Conservation (phyloP, 2,329 filamentous ascomycete species). For the Didymella pomorum region DNA sequence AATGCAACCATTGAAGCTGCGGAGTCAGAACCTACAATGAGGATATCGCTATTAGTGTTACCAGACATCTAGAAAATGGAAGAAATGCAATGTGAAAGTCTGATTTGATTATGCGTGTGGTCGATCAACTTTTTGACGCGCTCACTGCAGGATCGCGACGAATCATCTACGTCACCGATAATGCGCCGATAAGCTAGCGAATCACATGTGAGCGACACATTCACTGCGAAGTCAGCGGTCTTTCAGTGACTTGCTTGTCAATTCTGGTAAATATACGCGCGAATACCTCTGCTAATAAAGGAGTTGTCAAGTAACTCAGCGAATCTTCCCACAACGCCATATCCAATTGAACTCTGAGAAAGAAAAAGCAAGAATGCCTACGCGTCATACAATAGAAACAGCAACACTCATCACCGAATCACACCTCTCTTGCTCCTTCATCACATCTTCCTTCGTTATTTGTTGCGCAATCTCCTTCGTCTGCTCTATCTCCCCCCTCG, state of each 20-base stretch:
- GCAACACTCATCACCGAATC: neutral
- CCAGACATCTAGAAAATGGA: slow-evolving; percentile 39
- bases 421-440: neutral
- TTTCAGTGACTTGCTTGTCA: slow-evolving; percentile 5
- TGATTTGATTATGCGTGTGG: slow-evolving; percentile 11
- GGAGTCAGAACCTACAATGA: slow-evolving; percentile 59
- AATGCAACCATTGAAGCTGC: neutral
- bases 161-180: slow-evolving; percentile 30
- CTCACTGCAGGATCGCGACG: slow-evolving; percentile 13
- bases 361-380: too few relatives aligned
- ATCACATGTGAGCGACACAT: slow-evolving; percentile 8
- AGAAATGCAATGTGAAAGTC: neutral
- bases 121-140: slow-evolving; percentile 11
- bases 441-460: neutral
- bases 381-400: neutral
- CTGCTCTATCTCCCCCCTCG: neutral
- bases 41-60: slow-evolving; percentile 63
- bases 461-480: neutral
- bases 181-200: slow-evolving; percentile 9
- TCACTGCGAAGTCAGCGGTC: slow-evolving; percentile 8
- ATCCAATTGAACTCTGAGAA: too few relatives aligned
- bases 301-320: too few relatives aligned
- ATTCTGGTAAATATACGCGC: neutral
- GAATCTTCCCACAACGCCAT: too few relatives aligned
- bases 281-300: neutral